Evolutionary conservation across 2,329 filamentous ascomycete genomes (phyloP), one percentile per base, ranked within the genome.

Genomic region (Ceratocystis albifundus): DNA sequence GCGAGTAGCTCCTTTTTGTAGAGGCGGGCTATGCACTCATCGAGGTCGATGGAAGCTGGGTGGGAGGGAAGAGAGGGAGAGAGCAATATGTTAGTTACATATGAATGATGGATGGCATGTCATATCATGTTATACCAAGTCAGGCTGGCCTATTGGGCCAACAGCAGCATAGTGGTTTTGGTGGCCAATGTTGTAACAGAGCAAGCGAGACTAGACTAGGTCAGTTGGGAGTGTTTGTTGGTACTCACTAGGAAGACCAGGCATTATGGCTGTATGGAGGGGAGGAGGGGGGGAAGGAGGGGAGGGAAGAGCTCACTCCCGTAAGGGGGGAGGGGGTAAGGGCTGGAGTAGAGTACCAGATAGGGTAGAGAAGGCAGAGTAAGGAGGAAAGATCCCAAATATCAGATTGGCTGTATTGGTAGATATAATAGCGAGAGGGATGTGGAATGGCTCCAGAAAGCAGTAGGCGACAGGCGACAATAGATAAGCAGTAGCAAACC

Each of bases 1-100:
- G 94, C 92, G 68, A 99, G 85, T 68, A 99, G 84, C 76, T 97
- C 94, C 76, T 96, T 96, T 75, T 94, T 93, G 79, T 97, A 97
- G 65, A 99, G 84, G 71, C 93, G 88, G 75, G 90, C 86, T 78
- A 99, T 97, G 79, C 94, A 99, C 83, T 97, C 91, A 80, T 99
- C 94, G 73, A 99, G 85, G 77, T 99, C 93, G 78, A 99, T 92
- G 77, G 90, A 96, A 72, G 89, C 92, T 96, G 73, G 59, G 62
- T 46, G 41, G 36, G 32, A 28, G 46, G 36, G 48, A 22, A 50
- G 41, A 20, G 22, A 30, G 20, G 65, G 36, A 62, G 64, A 48
- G 30, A 63, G 15, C 20, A n/a, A 25, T 12, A 7, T 50, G 46
- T 50, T n/a, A 64, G 44, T 28, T 32, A 32, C 30, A 28, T 25